Evolutionary conservation across 768 basidiomycete species (phyloP).

Genomic region (Cyathus striatus): DNA sequence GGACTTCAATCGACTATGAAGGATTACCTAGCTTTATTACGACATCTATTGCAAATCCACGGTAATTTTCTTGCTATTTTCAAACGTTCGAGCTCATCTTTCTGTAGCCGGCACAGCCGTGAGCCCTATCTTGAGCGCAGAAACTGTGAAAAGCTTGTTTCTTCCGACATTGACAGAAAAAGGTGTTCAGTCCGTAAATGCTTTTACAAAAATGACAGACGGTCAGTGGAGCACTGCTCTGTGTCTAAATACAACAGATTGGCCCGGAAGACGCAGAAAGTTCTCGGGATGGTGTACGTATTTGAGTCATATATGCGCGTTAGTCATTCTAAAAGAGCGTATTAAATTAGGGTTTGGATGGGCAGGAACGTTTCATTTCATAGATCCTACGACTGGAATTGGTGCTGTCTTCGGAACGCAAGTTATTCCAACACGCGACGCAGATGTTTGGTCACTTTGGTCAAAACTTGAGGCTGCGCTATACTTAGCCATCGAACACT

Average conservation of each 20-base stretch:
- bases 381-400: constrained; percentile 29
- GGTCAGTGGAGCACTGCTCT: constrained; percentile 24
- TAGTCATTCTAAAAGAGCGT: too few species aligned
- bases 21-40: constrained; percentile 25
- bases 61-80: constrained; percentile 6
- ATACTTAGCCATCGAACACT: constrained; percentile 10
- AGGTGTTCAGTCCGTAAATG: constrained; percentile 13
- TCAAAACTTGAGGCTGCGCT: constrained; percentile 17
- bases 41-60: constrained; percentile 24
- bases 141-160: constrained; percentile 19
- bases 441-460: constrained; percentile 12
- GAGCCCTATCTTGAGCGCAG: constrained; percentile 12
- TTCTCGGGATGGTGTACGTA: constrained; percentile 25
- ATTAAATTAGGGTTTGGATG: constrained; percentile 32
- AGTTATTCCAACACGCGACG: constrained; percentile 18
- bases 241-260: constrained; percentile 19
- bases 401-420: constrained; percentile 29
- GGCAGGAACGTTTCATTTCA: constrained; percentile 26
- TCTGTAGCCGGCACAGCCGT: constrained; percentile 14
- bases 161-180: constrained; percentile 17
- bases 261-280: constrained; percentile 19
- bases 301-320: too few species aligned
- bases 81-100: constrained; percentile 1
- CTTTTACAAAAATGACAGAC: constrained; percentile 7
- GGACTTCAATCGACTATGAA: constrained; percentile 20